phyloP scores from a whole-genome alignment of 75 land plant species.

The Ceratopteris richardii region DNA sequence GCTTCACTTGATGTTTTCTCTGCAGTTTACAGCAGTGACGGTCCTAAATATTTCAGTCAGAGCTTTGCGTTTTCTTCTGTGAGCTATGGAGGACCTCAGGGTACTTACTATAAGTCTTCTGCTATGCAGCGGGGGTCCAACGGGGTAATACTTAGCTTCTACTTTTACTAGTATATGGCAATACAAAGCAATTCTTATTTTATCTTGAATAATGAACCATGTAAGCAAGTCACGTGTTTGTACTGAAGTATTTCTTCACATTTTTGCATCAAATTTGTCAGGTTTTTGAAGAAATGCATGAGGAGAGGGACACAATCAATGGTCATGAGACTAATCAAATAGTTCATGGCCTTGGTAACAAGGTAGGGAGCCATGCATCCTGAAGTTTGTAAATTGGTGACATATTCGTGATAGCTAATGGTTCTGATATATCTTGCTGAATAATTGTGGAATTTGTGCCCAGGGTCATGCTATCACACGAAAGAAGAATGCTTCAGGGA shows the following conservation, averaged over 20 bases:
- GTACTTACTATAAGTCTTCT: constrained; percentile 21
- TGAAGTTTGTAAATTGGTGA: too few species aligned
- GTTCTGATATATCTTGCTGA: too few species aligned
- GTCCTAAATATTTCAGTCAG: not conserved
- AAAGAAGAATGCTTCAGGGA: constrained; percentile 21
- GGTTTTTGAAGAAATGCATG: constrained; percentile 26
- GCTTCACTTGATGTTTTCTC: too few species aligned
- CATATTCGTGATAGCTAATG: too few species aligned
- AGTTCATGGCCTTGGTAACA: constrained; percentile 22
- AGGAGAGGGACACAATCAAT: constrained; percentile 23
- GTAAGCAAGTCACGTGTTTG: too few species aligned
- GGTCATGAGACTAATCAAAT: constrained; percentile 17
- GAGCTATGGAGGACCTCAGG: constrained; percentile 29
- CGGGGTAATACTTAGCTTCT: constrained; percentile 17
- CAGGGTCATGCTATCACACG: constrained; percentile 32
- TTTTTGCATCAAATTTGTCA: not conserved
- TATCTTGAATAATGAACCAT: too few species aligned
- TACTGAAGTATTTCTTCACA: not conserved
- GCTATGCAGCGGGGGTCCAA: constrained; percentile 24
- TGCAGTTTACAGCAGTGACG: not conserved
- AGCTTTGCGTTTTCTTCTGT: constrained; percentile 26
- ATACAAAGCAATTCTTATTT: too few species aligned
- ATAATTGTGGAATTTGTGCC: too few species aligned
- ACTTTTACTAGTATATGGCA: not conserved
- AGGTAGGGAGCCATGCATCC: constrained; percentile 12